A percentile compares a stretch with the other conserved stretches of the same genome.
phyloP scores from a whole-genome alignment of 23 red algal genomes.

The Agarophyton chilense region DNA sequence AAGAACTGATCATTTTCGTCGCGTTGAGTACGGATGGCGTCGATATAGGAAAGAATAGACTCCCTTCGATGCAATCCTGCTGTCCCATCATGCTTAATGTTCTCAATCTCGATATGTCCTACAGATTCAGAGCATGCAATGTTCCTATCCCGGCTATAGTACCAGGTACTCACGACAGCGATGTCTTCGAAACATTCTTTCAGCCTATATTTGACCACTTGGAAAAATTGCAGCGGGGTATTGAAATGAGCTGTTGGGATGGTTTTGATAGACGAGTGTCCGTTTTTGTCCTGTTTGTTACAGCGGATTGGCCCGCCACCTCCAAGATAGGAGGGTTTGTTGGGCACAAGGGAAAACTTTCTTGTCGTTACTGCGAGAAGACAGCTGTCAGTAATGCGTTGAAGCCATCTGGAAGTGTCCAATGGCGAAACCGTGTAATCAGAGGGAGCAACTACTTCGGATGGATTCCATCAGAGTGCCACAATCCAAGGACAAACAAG shows the following conservation, averaged over 20 bases:
- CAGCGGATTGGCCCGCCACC: neutral
- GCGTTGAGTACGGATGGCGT: too few relatives aligned
- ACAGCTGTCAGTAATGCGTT: too few relatives aligned
- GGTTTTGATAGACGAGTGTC: too few relatives aligned
- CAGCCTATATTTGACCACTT: neutral
- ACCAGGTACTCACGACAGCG: neutral
- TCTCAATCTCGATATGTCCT: neutral
- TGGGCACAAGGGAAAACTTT: neutral
- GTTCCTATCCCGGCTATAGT: neutral
- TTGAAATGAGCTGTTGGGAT: conserved; percentile 3
- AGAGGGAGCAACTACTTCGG: neutral
- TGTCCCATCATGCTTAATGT: neutral
- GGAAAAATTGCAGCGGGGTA: neutral
- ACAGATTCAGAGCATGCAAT: conserved; percentile 2
- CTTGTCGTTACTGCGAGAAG: neutral
- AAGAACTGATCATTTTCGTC: neutral
- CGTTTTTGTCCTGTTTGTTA: neutral
- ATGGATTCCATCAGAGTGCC: conserved; percentile 7
- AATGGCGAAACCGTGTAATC: neutral
- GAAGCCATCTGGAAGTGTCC: too few relatives aligned
- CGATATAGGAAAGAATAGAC: too few relatives aligned
- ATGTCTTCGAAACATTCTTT: conserved; percentile 8
- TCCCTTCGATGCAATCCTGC: too few relatives aligned
- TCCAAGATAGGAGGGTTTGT: neutral
- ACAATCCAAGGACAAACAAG: neutral